Conservation (phyloP, 1,139 yeast species). For the Barnettozyma hawaiiensis region DNA sequence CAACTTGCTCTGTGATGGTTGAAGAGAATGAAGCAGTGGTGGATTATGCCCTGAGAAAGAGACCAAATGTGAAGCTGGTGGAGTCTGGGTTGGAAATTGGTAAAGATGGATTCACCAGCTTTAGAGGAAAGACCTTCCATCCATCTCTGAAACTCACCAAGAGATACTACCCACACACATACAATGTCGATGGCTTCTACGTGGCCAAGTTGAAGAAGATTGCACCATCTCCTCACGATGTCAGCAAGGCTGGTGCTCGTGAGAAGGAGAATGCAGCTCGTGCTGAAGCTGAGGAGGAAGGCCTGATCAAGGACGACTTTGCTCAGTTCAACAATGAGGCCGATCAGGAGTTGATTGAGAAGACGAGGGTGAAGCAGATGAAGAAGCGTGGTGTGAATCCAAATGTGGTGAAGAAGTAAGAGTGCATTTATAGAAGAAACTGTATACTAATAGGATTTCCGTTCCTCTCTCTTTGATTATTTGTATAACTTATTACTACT, state of each 20-base stretch:
- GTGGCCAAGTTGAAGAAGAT: constrained; percentile 95
- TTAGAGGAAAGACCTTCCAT: constrained; percentile 87
- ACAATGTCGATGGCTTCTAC: constrained; percentile 96
- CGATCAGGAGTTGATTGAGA: constrained; percentile 70
- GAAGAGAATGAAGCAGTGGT: constrained; percentile 98
- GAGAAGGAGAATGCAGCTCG: constrained; percentile 81
- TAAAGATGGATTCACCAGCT: constrained; percentile 90
- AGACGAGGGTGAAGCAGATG: constrained; percentile 65
- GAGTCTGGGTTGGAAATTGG: constrained; percentile 94
- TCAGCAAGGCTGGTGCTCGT: constrained; percentile 81
- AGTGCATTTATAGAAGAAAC: neutral
- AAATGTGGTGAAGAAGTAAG: constrained; percentile 22
- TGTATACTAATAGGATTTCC: neutral
- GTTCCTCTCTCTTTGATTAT: too few relatives aligned
- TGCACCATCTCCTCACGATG: constrained; percentile 79
- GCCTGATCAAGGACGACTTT: constrained; percentile 80
- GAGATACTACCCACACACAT: constrained; percentile 96
- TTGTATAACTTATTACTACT: too few relatives aligned
- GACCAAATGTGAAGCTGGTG: constrained; percentile 93
- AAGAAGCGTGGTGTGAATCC: constrained; percentile 83
- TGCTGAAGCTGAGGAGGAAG: constrained; percentile 67
- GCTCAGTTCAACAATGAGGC: constrained; percentile 68
- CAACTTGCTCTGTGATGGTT: constrained; percentile 97
- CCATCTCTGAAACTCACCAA: constrained; percentile 74
- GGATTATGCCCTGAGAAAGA: constrained; percentile 93